These are phyloP conservation scores for Ilyonectria sp. DNA, from an alignment of 2,329 filamentous ascomycete genomes.

Conservation along the genomic window DNA sequence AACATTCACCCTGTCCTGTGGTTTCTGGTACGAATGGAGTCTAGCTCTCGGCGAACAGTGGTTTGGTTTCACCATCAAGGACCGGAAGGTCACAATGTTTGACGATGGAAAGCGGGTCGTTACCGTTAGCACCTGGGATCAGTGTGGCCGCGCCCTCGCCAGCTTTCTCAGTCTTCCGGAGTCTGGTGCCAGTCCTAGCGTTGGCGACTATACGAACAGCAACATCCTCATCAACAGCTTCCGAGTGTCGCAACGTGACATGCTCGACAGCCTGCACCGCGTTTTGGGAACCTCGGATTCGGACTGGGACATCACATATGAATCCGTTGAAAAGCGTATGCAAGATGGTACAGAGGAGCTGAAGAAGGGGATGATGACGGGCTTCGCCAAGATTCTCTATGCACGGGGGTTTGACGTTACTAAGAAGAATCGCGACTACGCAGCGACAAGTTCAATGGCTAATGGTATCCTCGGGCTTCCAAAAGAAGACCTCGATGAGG, in stretches of 20 bases:
- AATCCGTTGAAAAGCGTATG: slow-evolving; percentile 63
- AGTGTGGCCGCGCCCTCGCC: slow-evolving; percentile 70
- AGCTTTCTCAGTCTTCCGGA: slow-evolving; percentile 61
- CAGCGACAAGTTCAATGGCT: slow-evolving; percentile 58
- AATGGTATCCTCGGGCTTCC: slow-evolving; percentile 71
- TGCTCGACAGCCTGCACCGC: slow-evolving; percentile 3
- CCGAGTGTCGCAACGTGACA: slow-evolving; percentile 54
- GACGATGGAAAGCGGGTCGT: slow-evolving; percentile 71
- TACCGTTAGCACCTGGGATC: slow-evolving; percentile 71
- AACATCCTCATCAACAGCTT: slow-evolving; percentile 69
- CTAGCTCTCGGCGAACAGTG: slow-evolving; percentile 56
- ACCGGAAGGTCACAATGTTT: slow-evolving; percentile 60
- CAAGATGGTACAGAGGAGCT: slow-evolving; percentile 63
- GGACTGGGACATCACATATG: slow-evolving; percentile 43
- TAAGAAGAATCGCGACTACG: slow-evolving; percentile 43
- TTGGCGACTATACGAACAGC: slow-evolving; percentile 58
- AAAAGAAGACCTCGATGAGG: slow-evolving; percentile 71
- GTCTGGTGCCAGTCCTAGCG: slow-evolving; percentile 53
- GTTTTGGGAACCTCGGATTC: background rate
- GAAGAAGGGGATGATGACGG: slow-evolving; percentile 56
- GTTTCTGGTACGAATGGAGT: slow-evolving; percentile 71
- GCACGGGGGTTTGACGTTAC: slow-evolving; percentile 65
- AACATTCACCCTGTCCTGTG: slow-evolving; percentile 67
- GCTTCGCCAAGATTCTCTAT: slow-evolving; percentile 68
- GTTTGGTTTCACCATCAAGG: slow-evolving; percentile 66